Conservation (phyloP, 139 green algal species). For the Volvox africanus region DNA sequence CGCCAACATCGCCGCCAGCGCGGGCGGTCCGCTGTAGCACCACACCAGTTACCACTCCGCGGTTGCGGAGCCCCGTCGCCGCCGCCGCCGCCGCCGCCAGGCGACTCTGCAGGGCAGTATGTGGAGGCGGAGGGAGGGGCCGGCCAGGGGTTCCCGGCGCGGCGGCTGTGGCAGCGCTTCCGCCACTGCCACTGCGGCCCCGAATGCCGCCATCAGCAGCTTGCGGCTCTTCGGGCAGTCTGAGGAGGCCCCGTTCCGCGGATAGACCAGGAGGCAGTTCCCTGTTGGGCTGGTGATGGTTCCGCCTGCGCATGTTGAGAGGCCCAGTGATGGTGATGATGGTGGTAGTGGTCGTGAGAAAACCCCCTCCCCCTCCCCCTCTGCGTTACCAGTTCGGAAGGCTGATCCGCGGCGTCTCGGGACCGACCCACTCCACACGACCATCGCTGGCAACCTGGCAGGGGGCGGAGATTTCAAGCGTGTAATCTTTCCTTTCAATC, state of each 20-base stretch:
- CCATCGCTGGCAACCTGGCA: neutral
- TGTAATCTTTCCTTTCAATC: too few relatives aligned
- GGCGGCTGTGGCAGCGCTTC: neutral
- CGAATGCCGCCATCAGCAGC: neutral
- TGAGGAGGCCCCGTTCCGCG: neutral
- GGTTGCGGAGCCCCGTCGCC: too few relatives aligned
- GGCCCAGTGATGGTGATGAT: too few relatives aligned
- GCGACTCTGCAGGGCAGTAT: too few relatives aligned
- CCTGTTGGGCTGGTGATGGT: neutral
- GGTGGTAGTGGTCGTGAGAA: too few relatives aligned
- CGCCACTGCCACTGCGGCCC: neutral
- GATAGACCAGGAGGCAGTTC: neutral
- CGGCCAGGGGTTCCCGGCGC: neutral
- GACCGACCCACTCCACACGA: neutral
- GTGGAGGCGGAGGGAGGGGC: too few relatives aligned
- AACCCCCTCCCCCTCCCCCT: neutral
- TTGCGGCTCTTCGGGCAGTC: neutral
- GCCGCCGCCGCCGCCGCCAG: neutral
- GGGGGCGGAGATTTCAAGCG: too few relatives aligned
- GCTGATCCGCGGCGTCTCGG: conserved; percentile 8
- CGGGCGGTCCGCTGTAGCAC: neutral
- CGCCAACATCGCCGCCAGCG: neutral
- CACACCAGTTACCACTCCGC: neutral
- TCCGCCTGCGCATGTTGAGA: neutral
- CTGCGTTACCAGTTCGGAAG: neutral